Base-by-base conservation (phyloP, 1,139 yeast genomes). In the Saccharomyces pastorianus region DNA sequence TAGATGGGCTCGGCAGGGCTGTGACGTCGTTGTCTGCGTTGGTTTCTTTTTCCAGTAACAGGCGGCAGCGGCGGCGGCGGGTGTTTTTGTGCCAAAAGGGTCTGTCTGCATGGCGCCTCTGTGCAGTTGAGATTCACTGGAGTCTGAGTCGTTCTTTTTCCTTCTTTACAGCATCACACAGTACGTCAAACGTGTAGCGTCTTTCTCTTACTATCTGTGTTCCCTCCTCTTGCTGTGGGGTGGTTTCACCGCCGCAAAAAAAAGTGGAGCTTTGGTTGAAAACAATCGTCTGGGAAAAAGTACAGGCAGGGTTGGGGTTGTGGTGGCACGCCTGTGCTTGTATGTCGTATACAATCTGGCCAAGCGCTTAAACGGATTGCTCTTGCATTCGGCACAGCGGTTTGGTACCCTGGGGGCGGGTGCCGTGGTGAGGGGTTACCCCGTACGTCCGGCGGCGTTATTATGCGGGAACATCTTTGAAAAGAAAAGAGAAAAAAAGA, bases 401-500 rank as follows among this genome's bases (percentile, higher is more conserved):
- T 29, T 4, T 29, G 20, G 20, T 17, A 29, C 32, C 32, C 2
- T 29, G 32, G 32, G 32, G 32, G 13, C 32, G 32, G 32, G 32
- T 29, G 32, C 32, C 3, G 32, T 29, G 3, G 32, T 29, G 32
- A 29, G 9, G 2, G 32, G 32, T 29, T 29, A 29, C 32, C 32
- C 32, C 32, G 32, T 5, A 5, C n/a, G 32, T 4, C 32, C 32
- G 32, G 32, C 32, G 32, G 32, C n/a, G 32, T 29, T 29, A 29
- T 29, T 29, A 4, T 29, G 32, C 32, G 32, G 32, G 32, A 29
- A 29, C 32, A 29, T 32, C 23, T n/a, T 44, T 47, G 38, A 23
- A 14, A 25, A 48, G 14, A 41, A 13, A 50, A 48, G 17, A 9
- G 31, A 32, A 47, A 6, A 41, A 53, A 26, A 51, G 47, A 25